phyloP scores from a whole-genome alignment of 148 eudicot species.

The Vaccinium macrocarpon region DNA sequence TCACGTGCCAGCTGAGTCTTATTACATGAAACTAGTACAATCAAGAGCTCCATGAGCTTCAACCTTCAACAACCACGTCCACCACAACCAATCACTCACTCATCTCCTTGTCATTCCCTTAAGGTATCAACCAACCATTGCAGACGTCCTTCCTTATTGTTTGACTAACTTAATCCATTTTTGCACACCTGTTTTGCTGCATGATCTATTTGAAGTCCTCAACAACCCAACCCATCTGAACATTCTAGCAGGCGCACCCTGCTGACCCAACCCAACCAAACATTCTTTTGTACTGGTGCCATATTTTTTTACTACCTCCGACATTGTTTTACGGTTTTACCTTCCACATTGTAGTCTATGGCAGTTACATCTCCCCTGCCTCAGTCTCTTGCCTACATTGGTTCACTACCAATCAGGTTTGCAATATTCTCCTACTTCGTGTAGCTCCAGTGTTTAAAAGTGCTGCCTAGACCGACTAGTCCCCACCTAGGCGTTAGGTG shows the following conservation, averaged over 20 bases:
- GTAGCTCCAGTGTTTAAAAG: background rate
- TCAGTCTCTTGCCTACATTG: background rate
- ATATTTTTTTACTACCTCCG: background rate
- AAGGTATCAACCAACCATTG: background rate
- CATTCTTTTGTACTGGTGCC: background rate
- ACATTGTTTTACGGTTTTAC: background rate
- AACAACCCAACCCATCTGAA: background rate
- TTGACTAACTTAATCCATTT: background rate
- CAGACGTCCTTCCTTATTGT: background rate
- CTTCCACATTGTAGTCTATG: background rate
- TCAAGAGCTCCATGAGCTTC: background rate
- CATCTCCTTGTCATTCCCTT: background rate
- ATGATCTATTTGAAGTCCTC: background rate
- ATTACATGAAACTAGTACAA: background rate
- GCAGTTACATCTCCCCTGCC: background rate
- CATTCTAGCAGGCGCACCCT: background rate
- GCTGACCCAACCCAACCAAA: background rate
- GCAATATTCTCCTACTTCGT: background rate
- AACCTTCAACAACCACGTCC: background rate
- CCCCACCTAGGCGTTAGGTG: too few species aligned
- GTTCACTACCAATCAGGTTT: background rate
- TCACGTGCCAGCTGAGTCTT: background rate
- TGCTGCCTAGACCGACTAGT: too few species aligned
- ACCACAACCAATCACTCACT: background rate
- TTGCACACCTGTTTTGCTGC: background rate